A percentile compares a stretch with the other conserved stretches of the same genome.
phyloP scores from a whole-genome alignment of 129 eudicot species.

The Flaveria sonorensis region DNA sequence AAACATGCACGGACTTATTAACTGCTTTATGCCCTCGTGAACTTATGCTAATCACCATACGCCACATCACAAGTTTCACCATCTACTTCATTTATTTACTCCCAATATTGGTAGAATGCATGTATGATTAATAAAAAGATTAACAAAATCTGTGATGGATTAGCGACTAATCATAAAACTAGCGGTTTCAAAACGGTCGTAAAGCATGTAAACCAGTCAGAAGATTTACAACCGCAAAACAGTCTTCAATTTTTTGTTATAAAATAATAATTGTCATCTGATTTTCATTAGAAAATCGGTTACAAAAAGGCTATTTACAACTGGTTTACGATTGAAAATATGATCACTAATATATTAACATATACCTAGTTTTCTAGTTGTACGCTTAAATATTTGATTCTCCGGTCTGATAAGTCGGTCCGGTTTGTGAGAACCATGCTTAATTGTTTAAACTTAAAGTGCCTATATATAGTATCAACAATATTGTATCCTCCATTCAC shows the following conservation, averaged over 20 bases:
- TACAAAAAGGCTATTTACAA: too few relatives aligned
- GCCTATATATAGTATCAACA: constrained; percentile 34
- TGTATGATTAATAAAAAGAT: background rate
- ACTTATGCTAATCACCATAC: constrained; percentile 4
- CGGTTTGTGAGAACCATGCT: background rate
- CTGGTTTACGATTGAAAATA: too few relatives aligned
- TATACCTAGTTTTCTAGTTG: too few relatives aligned
- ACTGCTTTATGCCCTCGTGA: constrained; percentile 24
- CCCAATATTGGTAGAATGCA: background rate
- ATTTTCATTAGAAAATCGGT: too few relatives aligned
- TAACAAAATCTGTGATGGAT: background rate
- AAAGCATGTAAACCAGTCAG: too few relatives aligned
- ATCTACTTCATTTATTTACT: background rate
- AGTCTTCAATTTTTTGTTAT: too few relatives aligned
- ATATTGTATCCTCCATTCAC: constrained; percentile 17
- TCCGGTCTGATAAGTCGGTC: background rate
- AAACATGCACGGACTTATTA: constrained; percentile 32
- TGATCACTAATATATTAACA: too few relatives aligned
- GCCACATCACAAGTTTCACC: constrained; percentile 27
- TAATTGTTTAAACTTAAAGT: background rate
- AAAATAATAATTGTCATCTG: too few relatives aligned
- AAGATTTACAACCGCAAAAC: too few relatives aligned
- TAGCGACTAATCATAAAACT: background rate
- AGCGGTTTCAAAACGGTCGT: too few relatives aligned
- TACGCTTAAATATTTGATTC: background rate